These are phyloP conservation scores for Phyllosticta citribraziliensis DNA, from an alignment of 2,329 filamentous ascomycete genomes.

Conservation along the genomic window DNA sequence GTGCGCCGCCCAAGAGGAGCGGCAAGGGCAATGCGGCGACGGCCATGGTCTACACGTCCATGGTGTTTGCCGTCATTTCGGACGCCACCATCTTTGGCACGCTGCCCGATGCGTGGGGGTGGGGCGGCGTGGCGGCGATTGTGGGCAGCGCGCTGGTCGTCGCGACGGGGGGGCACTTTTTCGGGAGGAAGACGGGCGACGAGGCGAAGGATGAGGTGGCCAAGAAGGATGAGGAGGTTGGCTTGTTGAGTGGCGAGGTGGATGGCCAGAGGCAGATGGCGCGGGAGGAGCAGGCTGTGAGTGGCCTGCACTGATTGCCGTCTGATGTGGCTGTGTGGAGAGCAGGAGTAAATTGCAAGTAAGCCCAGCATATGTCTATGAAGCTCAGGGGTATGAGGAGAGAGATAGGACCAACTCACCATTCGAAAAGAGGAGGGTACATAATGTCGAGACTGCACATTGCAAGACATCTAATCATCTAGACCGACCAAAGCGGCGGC, in stretches of 20 bases:
- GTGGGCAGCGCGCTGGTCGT: constrained; percentile 57
- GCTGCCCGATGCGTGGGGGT: constrained; percentile 47
- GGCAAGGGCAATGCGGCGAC: constrained; percentile 33
- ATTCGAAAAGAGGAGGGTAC: too few relatives aligned
- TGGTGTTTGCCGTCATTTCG: constrained; percentile 57
- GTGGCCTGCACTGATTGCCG: background rate
- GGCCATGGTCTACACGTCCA: constrained; percentile 60
- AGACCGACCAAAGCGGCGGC: too few relatives aligned
- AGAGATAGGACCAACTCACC: too few relatives aligned
- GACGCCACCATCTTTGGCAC: constrained; percentile 56
- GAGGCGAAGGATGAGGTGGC: background rate
- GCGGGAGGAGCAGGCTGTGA: background rate
- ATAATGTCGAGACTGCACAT: too few relatives aligned
- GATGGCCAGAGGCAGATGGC: background rate
- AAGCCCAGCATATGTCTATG: too few relatives aligned
- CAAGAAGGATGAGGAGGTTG: background rate
- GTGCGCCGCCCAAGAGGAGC: constrained; percentile 43
- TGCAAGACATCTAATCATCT: too few relatives aligned
- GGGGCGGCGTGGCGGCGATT: constrained; percentile 53
- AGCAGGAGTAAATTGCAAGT: background rate
- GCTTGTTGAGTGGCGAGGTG: background rate
- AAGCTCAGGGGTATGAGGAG: too few relatives aligned
- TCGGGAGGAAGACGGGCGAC: background rate
- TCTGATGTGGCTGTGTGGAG: background rate
- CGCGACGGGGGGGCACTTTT: constrained; percentile 23